Conservation (phyloP, 2,329 filamentous ascomycete species). For the Ophiostoma perfectum region DNA sequence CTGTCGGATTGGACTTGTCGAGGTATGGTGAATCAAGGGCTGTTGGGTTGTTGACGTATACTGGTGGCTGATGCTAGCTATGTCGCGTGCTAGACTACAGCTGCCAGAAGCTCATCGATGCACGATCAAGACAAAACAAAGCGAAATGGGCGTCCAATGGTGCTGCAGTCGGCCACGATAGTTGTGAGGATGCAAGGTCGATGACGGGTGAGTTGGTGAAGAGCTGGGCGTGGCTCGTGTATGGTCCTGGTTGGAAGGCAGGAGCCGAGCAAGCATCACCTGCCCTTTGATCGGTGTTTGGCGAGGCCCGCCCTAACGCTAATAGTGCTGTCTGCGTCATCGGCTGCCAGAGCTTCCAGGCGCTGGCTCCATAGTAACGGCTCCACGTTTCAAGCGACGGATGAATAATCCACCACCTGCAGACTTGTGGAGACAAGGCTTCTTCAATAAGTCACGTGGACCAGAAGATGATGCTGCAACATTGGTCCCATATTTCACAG, state of each 20-base stretch:
- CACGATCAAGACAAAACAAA: not conserved
- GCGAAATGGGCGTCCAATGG: not conserved
- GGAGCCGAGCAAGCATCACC: not conserved
- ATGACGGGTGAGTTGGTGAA: not conserved
- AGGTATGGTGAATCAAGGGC: not conserved
- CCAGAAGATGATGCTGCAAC: conserved; percentile 21
- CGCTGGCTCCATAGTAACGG: conserved; percentile 9
- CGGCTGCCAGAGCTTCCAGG: not conserved
- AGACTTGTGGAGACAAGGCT: not conserved
- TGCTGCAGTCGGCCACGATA: not conserved
- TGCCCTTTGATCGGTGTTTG: conserved; percentile 3
- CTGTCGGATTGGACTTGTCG: not conserved
- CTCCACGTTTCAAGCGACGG: conserved; percentile 2
- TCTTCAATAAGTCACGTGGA: conserved; percentile 2
- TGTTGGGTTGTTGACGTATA: not conserved
- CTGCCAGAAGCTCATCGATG: not conserved
- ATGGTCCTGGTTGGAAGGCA: conserved; percentile 2
- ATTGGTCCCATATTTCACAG: too few species aligned
- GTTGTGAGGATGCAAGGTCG: not conserved
- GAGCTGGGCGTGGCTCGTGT: not conserved
- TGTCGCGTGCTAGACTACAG: not conserved
- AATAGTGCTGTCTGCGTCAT: conserved; percentile 12
- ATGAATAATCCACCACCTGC: not conserved
- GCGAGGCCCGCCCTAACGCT: not conserved
- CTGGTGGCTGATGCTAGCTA: not conserved